A percentile compares a stretch with the other conserved stretches of the same genome.
These are phyloP conservation scores for Picea sitchensis DNA, from an alignment of 75 land plant genomes.

Conservation along the genomic window DNA sequence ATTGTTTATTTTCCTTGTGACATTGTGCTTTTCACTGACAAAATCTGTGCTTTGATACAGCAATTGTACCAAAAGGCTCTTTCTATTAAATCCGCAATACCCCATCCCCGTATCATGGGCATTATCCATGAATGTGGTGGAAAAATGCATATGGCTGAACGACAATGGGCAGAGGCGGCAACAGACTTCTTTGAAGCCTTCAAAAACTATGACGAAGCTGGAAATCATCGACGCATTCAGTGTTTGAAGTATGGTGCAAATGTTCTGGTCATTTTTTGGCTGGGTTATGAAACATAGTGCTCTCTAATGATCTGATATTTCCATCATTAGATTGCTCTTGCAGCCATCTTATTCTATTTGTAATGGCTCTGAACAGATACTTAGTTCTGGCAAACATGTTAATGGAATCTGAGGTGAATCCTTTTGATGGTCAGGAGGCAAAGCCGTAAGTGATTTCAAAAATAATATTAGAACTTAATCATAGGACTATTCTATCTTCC, in stretches of 20 bases:
- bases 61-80: slow-evolving; percentile 92
- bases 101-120: slow-evolving; percentile 98
- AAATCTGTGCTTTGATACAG: slow-evolving; percentile 34
- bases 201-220: slow-evolving; percentile 99
- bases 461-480: too few relatives aligned
- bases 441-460: slow-evolving; percentile 73
- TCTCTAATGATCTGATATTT: not conserved
- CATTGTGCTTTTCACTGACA: too few relatives aligned
- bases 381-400: slow-evolving; percentile 97
- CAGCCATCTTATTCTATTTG: not conserved
- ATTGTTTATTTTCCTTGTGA: too few relatives aligned
- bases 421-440: slow-evolving; percentile 98
- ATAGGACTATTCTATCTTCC: not conserved
- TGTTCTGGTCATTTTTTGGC: not conserved
- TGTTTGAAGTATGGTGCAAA: slow-evolving; percentile 72
- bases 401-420: slow-evolving; percentile 98
- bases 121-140: slow-evolving; percentile 99
- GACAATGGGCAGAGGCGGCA: slow-evolving; percentile 94
- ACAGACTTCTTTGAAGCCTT: slow-evolving; percentile 98
- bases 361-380: slow-evolving; percentile 44
- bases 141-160: slow-evolving; percentile 98
- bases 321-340: not conserved
- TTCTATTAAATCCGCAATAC: slow-evolving; percentile 92
- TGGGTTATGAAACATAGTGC: not conserved
- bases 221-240: slow-evolving; percentile 92